These are phyloP conservation scores for Globisporangium abappressorium DNA, from an alignment of 352 stramenopile genomes.

Conservation along the genomic window DNA sequence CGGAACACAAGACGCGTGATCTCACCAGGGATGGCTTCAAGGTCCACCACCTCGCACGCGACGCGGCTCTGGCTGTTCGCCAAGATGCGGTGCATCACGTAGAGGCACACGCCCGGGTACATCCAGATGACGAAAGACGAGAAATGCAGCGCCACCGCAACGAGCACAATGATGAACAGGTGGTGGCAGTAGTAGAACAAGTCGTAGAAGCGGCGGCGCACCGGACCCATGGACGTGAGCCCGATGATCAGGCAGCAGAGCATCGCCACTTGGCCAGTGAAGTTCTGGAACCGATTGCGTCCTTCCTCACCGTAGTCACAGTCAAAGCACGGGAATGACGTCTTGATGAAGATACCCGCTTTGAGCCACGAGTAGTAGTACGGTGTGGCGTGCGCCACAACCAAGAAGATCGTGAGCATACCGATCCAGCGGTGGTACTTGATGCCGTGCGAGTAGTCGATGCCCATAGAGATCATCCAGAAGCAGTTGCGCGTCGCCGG, in stretches of 20 bases:
- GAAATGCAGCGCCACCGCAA: slow-evolving; percentile 69
- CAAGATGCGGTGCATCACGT: slow-evolving; percentile 80
- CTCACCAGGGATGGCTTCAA: slow-evolving; percentile 80
- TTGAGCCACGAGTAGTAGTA: slow-evolving; percentile 77
- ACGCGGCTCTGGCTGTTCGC: slow-evolving; percentile 63
- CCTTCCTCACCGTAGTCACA: slow-evolving; percentile 68
- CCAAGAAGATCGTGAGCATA: slow-evolving; percentile 61
- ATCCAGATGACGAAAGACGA: slow-evolving; percentile 83
- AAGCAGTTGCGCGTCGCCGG: slow-evolving; percentile 74
- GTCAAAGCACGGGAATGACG: slow-evolving; percentile 58
- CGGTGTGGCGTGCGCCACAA: slow-evolving; percentile 57
- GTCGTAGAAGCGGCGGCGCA: slow-evolving; percentile 79
- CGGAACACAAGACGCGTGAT: slow-evolving; percentile 82
- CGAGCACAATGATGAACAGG: slow-evolving; percentile 80
- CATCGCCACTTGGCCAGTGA: slow-evolving; percentile 67
- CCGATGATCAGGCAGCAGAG: slow-evolving; percentile 73
- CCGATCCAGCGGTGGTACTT: slow-evolving; percentile 89
- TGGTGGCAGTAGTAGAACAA: slow-evolving; percentile 89
- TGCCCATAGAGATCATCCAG: slow-evolving; percentile 81
- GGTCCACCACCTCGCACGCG: slow-evolving; percentile 72
- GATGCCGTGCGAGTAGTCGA: slow-evolving; percentile 85
- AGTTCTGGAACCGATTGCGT: slow-evolving; percentile 71
- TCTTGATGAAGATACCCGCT: slow-evolving; percentile 49
- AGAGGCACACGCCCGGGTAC: slow-evolving; percentile 77
- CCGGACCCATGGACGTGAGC: slow-evolving; percentile 62